Base-by-base conservation (phyloP, 768 basidiomycete species). In the Tricholoma sp. region DNA sequence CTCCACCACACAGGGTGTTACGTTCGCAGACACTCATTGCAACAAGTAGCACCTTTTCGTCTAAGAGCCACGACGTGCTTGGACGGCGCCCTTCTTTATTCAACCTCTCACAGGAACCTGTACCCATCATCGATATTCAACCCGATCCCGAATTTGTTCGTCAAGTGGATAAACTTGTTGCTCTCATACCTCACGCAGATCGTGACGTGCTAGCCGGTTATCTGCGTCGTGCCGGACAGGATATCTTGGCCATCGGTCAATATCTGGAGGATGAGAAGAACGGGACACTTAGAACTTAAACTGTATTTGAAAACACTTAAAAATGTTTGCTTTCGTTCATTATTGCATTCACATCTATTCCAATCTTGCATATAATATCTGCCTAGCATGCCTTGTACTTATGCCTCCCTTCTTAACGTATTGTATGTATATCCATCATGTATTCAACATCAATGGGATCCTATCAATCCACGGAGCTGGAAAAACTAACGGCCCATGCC, bases 231-330 rank as follows among this genome's bases (percentile, higher is more conserved):
- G 76, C 89, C 9, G 91, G 91, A 18, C 83, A 89, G 65, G 89
- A 91, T 68, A 87, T 91, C 42, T 73, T 89, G 42, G 91, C 91
- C n/a, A 90, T 93, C 62, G 89, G 89, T 13, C 86, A 89, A 65
- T 93, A 90, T 67, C 74, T 93, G 10, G 90, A 91, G 60, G 91
- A 93, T 60, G 88, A 91, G 67, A 87, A 86, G 73, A 88, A 85
- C 63, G 89, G 89, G 32, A 78, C 74, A 47, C 91, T 49, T 61
- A 62, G n/a, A 57, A 50, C 18, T 48, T 74, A 76, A 56, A 65
- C 59, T 61, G 57, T 55, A 66, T 55, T 37, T 34, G 47, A 61
- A 49, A 48, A 39, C 34, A 37, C 29, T 24, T 24, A 4, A 24
- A 24, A 4, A 24, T 4, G 24, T 24, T 24, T 62, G 53, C 31